phyloP scores from a whole-genome alignment of 2,329 filamentous ascomycete species.

The Fusarium sp. region DNA sequence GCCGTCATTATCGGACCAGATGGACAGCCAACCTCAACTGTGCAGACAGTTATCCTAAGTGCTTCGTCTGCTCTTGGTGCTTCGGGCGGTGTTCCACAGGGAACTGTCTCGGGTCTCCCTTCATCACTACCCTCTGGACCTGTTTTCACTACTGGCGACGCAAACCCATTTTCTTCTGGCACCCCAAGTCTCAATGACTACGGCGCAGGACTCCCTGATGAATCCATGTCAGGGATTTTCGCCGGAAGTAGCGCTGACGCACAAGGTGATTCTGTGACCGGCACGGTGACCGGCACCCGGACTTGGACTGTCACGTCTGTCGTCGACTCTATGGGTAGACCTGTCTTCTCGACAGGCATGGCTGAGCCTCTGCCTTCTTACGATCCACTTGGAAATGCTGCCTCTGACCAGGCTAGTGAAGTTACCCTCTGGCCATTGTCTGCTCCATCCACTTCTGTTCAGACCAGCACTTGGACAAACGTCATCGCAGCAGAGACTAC shows the following conservation, averaged over 20 bases:
- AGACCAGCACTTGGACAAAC: conserved; percentile 59
- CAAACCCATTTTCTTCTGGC: conserved; percentile 23
- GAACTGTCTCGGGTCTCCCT: conserved; percentile 36
- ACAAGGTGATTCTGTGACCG: conserved; percentile 26
- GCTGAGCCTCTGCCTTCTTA: conserved; percentile 37
- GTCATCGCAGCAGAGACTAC: conserved; percentile 57
- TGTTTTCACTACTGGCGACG: conserved; percentile 23
- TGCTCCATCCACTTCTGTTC: conserved; percentile 45
- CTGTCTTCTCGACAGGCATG: conserved; percentile 40
- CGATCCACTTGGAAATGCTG: conserved; percentile 26
- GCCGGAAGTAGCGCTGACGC: conserved; percentile 35
- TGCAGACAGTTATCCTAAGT: conserved; percentile 53
- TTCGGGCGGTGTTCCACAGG: conserved; percentile 33
- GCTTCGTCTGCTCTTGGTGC: conserved; percentile 42
- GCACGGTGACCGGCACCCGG: conserved; percentile 44
- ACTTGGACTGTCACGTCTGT: conserved; percentile 47
- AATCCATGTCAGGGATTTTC: conserved; percentile 41
- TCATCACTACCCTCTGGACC: conserved; percentile 32
- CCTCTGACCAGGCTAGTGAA: conserved; percentile 37
- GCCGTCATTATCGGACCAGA: conserved; percentile 52
- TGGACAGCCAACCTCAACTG: conserved; percentile 51
- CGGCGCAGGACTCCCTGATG: conserved; percentile 26
- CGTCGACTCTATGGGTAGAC: conserved; percentile 40
- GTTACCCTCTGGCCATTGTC: conserved; percentile 45
- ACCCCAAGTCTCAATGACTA: conserved; percentile 50